Base-by-base conservation (phyloP, 2,329 filamentous ascomycete genomes). In the Sclerotinia glacialis region DNA sequence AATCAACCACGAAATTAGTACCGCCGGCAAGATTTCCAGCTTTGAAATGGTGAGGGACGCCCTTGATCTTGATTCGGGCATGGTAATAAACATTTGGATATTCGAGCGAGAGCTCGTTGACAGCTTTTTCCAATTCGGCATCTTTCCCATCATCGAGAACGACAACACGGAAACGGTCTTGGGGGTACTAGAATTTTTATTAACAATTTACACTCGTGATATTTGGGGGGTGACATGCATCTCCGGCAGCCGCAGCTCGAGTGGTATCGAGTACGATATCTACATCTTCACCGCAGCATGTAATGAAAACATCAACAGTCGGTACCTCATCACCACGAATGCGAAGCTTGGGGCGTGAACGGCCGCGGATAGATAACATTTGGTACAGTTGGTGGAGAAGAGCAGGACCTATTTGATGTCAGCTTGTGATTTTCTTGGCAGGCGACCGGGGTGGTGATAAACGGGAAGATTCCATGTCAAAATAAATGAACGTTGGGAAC, bases 1-100 rank as follows among this genome's bases (percentile, higher is more conserved):
- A 76, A n/a, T 76, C 72, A 21, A 79, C 78, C 5, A 81, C 79
- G 65, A 81, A 79, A 21, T 85, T 81, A 26, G 86, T 76, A 44
- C 84, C 86, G 66, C 85, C 83, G 76, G 87, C 88, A 63, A 89
- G 78, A 73, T 89, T 89, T 61, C 86, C 86, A 1, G 86, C 85
- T 78, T 89, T 89, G 79, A 85, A 88, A 73, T 86, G 83, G 71
- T 85, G 67, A 1, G 82, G 81, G 8, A 71, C 69, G 18, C 69
- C 71, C 49, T 71, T 71, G 46, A 70, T 67, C 65, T 72, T 73
- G 23, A 67, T 70, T 58, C 72, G 61, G 18, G 83, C 80, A 72
- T 83, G 79, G 75, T 86, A 86, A 69, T 78, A 80, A 9, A 85
- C 73, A 67, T 86, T 85, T 18, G 79, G 78, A 50, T 65, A 65